These are phyloP conservation scores for Melastoma malabathricum DNA, from an alignment of 345 rosid species.

Conservation along the genomic window DNA sequence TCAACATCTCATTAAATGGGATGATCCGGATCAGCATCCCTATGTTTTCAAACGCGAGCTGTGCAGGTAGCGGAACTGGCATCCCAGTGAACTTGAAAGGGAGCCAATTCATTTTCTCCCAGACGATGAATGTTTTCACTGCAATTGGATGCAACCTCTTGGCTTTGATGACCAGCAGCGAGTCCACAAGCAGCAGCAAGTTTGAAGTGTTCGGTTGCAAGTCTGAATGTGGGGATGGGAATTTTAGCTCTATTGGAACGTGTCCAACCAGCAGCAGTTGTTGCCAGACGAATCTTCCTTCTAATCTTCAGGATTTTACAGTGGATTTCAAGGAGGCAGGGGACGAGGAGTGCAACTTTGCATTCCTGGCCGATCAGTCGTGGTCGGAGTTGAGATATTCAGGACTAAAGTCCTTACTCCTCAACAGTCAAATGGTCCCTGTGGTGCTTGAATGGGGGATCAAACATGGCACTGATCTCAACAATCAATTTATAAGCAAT, in stretches of 20 bases:
- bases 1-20: conserved; percentile 1
- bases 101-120: background rate
- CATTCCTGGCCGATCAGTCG: conserved; percentile 2
- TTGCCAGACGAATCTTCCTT: conserved; percentile 1
- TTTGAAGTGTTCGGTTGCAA: background rate
- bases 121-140: background rate
- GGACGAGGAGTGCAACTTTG: background rate
- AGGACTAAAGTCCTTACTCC: background rate
- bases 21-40: background rate
- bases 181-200: background rate
- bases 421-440: background rate
- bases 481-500: background rate
- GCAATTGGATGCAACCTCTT: conserved; percentile 3
- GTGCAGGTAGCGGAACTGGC: background rate
- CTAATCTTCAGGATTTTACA: background rate
- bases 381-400: background rate
- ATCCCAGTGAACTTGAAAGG: background rate
- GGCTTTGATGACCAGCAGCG: background rate
- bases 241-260: too few species aligned
- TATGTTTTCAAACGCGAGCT: background rate
- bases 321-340: conserved; percentile 1
- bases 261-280: background rate
- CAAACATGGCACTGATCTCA: background rate
- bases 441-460: conserved; percentile 7
- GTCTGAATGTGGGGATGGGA: background rate